Percentiles rank a stretch among this genome's conserved stretches.
These are phyloP conservation scores for Xylariaceae sp. DNA, from an alignment of 2,329 filamentous ascomycete genomes.

Conservation along the genomic window DNA sequence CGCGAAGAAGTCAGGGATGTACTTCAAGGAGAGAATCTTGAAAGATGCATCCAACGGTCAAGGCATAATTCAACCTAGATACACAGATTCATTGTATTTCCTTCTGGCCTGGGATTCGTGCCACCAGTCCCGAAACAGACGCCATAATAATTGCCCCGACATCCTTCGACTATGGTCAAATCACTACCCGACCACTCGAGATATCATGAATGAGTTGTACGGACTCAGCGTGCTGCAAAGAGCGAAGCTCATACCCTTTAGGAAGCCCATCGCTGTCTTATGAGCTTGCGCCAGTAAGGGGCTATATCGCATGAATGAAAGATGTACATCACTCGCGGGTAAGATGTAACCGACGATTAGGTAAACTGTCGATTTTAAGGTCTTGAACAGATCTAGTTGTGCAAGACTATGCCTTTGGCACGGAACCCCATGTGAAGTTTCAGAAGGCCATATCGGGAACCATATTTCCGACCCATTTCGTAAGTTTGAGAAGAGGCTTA, in stretches of 20 bases:
- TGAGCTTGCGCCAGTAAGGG: constrained; percentile 15
- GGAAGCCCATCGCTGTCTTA: constrained; percentile 16
- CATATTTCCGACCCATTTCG: constrained; percentile 15
- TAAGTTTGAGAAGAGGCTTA: constrained; percentile 19
- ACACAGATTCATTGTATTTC: constrained; percentile 15
- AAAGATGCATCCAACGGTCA: background rate
- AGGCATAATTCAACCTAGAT: constrained; percentile 15
- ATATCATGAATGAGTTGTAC: constrained; percentile 21
- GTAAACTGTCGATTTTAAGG: constrained; percentile 19
- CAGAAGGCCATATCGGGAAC: constrained; percentile 13
- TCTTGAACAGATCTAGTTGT: constrained; percentile 18
- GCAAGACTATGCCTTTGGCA: constrained; percentile 14
- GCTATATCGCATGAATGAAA: constrained; percentile 10
- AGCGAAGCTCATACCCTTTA: constrained; percentile 12
- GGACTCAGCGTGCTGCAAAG: constrained; percentile 20
- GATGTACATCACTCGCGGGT: too few species aligned
- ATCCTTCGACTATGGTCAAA: constrained; percentile 8
- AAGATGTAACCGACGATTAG: constrained; percentile 9
- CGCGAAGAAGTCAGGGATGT: constrained; percentile 3
- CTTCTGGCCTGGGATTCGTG: constrained; percentile 3
- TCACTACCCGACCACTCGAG: constrained; percentile 5
- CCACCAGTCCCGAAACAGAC: constrained; percentile 18
- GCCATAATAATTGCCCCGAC: constrained; percentile 19
- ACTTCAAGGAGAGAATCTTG: constrained; percentile 4
- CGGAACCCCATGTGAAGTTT: constrained; percentile 17